Conservation (phyloP, 768 basidiomycete species). For the Tulasnella sp. region DNA sequence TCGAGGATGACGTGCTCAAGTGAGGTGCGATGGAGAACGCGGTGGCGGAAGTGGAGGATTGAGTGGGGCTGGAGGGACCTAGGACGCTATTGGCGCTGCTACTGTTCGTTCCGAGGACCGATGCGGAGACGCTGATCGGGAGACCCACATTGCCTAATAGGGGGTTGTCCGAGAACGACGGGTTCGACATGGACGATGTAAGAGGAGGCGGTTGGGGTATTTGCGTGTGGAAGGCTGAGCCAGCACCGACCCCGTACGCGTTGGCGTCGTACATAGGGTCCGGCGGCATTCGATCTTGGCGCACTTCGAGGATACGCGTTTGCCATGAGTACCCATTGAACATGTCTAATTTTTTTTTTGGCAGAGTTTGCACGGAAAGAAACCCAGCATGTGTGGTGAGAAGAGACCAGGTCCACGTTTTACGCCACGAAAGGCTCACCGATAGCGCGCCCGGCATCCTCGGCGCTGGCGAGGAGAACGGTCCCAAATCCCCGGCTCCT, state of each 20-base stretch:
- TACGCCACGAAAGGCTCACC: constrained; percentile 21
- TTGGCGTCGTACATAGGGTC: constrained; percentile 36
- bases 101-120: background rate
- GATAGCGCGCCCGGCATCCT: constrained; percentile 88
- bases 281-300: constrained; percentile 69
- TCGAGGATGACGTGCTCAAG: background rate
- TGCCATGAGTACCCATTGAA: constrained; percentile 99
- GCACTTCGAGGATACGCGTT: constrained; percentile 80
- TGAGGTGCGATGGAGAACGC: background rate
- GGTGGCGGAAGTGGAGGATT: background rate
- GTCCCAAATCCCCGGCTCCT: constrained; percentile 88
- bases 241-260: background rate
- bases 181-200: background rate
- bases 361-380: background rate
- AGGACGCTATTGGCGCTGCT: background rate
- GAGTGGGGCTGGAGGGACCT: background rate
- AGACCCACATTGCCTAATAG: background rate
- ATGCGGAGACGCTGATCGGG: background rate
- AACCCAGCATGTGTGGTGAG: background rate
- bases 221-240: background rate
- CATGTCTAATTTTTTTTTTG: constrained; percentile 40
- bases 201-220: background rate
- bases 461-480: constrained; percentile 85
- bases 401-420: background rate
- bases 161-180: background rate